Evolutionary conservation across 2,329 filamentous ascomycete species (phyloP), one percentile per base, ranked within the genome.

Genomic region (Waltergamsia citrina): DNA sequence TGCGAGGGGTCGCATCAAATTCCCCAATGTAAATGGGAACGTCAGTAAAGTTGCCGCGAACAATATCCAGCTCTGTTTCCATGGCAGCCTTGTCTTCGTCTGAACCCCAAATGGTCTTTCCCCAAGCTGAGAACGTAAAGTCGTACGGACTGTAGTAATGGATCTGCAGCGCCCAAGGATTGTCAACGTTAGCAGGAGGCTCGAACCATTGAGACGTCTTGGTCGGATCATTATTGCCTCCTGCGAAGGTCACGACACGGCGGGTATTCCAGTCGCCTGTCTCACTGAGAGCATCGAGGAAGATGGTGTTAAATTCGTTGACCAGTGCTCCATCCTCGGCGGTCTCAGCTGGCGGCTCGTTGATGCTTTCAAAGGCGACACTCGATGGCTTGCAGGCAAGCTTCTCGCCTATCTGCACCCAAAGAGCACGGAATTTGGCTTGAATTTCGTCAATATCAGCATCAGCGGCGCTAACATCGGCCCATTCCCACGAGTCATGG

Each of bases 91-190:
- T 70, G 45, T 78, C 72, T 1, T 57, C 56, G 15, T 65, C 65
- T 3, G 66, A 69, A 17, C 74, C 71, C 71, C 71, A 75, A 32
- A 67, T 69, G 0, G 73, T 76, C 46, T 72, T 73, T 17, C 74
- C 74, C 72, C 71, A 78, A 10, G 65, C 53, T 31, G 52, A 39
- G 43, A 66, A 65, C 12, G 62, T 54, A 32, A 65, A 64, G 39
- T 65, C 64, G 51, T 68, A 74, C 9, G 69, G 71, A 7, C 60
- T 65, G 52, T 78, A 78, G 50, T 76, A 77, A 45, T 78, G 74
- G 46, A 72, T 76, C 46, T 78, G 72, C 20, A 78, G 60, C 1
- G 67, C 71, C 62, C 69, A 77, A 1, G 73, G 72, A 37, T 74
- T 72, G 10, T 61, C 60, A 26, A 66, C 69, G 20, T 64, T 60